Conservation (phyloP, 192 early-diverging fungal species). For the Backusella sp. region DNA sequence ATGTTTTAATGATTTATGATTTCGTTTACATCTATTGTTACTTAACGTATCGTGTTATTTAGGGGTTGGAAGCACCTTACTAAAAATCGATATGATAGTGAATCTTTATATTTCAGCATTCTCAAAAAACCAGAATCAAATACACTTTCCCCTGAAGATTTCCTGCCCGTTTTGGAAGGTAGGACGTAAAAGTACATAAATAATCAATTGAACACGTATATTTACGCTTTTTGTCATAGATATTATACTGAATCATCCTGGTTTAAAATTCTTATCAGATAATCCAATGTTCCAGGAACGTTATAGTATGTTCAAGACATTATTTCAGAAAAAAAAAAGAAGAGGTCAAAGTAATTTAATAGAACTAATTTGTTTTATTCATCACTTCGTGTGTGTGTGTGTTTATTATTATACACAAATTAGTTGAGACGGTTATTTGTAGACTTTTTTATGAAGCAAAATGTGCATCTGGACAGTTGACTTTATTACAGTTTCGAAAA, state of each 20-base stretch:
- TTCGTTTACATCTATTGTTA: slow-evolving; percentile 30
- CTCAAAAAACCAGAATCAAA: slow-evolving; percentile 45
- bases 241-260: slow-evolving; percentile 84
- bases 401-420: neutral
- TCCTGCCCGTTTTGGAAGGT: slow-evolving; percentile 68
- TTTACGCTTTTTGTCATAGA: slow-evolving; percentile 35
- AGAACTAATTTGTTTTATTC: neutral
- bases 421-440: slow-evolving; percentile 86
- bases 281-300: slow-evolving; percentile 82
- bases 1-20: slow-evolving; percentile 18
- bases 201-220: neutral
- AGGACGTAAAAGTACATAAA: neutral
- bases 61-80: slow-evolving; percentile 46
- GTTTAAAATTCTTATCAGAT: slow-evolving; percentile 78
- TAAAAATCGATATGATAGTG: slow-evolving; percentile 40
- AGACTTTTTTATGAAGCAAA: slow-evolving; percentile 80
- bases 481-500: slow-evolving; percentile 72
- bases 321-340: no score
- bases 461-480: slow-evolving; percentile 70
- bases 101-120: slow-evolving; percentile 58
- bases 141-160: slow-evolving; percentile 62
- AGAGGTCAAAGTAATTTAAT: no score
- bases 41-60: slow-evolving; percentile 27
- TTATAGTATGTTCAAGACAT: slow-evolving; percentile 57
- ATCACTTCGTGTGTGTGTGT: neutral